Conservation (phyloP, 768 basidiomycete genomes). For the Trichaptum fuscoviolaceum region DNA sequence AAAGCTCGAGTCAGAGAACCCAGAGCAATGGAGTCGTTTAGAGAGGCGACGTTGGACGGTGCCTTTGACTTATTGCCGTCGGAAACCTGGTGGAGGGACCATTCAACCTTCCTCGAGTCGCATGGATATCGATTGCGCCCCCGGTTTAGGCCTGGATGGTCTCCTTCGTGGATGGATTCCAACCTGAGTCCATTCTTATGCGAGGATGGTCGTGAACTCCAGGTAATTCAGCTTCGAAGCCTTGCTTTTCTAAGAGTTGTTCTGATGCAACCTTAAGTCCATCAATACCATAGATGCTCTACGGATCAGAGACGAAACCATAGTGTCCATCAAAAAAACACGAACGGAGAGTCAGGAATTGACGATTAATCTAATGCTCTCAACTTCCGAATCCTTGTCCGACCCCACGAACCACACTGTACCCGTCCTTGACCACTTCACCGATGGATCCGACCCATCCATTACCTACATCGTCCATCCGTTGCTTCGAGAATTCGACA, state of each 20-base stretch:
- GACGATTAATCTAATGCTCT: neutral
- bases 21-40: too few species aligned
- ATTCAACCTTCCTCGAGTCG: neutral
- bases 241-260: neutral
- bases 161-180: neutral
- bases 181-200: neutral
- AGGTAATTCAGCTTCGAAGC: neutral
- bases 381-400: neutral
- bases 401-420: neutral
- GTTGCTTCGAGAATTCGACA: conserved; percentile 15
- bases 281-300: neutral
- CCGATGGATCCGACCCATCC: conserved; percentile 11
- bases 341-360: neutral
- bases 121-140: conserved; percentile 1
- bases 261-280: neutral
- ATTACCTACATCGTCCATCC: conserved; percentile 13
- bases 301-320: neutral
- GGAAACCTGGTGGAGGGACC: conserved; percentile 2
- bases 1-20: too few species aligned
- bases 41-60: neutral
- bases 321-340: neutral
- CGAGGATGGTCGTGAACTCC: neutral
- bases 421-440: neutral
- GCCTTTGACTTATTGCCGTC: neutral
- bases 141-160: neutral